Conservation (phyloP, 306 rosid genomes). For the Macrotyloma uniflorum region DNA sequence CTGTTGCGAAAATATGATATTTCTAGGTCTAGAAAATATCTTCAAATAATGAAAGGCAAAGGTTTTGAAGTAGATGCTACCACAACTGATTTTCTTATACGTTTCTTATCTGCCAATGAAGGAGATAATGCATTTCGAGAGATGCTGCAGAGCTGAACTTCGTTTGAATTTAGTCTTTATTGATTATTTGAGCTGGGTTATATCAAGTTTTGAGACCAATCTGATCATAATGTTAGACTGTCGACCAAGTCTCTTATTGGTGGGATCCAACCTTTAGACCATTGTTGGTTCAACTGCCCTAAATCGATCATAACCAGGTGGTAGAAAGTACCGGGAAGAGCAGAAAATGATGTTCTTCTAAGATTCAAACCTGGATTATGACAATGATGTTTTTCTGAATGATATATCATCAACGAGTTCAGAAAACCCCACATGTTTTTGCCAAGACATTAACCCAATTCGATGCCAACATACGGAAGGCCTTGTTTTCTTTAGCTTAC, state of each 20-base stretch:
- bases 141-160: conserved; percentile 20
- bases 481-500: background rate
- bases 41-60: conserved; percentile 25
- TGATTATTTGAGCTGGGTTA: background rate
- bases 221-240: background rate
- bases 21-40: conserved; percentile 38
- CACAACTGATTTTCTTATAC: conserved; percentile 34
- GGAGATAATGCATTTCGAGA: conserved; percentile 34
- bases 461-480: background rate
- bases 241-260: background rate
- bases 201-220: background rate
- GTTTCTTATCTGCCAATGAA: background rate
- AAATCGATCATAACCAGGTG: background rate
- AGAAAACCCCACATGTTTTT: background rate
- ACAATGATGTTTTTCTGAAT: background rate
- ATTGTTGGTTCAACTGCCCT: background rate
- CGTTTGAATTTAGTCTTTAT: background rate
- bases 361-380: background rate
- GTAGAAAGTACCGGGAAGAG: background rate
- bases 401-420: background rate
- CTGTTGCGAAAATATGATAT: conserved; percentile 37
- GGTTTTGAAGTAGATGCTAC: conserved; percentile 34
- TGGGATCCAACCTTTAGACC: background rate
- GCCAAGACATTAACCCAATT: background rate
- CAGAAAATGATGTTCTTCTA: background rate